A percentile compares a stretch with the other conserved stretches of the same genome.
Evolutionary conservation across 805 yeast genomes (phyloP).

Genomic region (Saturnispora sekii): DNA sequence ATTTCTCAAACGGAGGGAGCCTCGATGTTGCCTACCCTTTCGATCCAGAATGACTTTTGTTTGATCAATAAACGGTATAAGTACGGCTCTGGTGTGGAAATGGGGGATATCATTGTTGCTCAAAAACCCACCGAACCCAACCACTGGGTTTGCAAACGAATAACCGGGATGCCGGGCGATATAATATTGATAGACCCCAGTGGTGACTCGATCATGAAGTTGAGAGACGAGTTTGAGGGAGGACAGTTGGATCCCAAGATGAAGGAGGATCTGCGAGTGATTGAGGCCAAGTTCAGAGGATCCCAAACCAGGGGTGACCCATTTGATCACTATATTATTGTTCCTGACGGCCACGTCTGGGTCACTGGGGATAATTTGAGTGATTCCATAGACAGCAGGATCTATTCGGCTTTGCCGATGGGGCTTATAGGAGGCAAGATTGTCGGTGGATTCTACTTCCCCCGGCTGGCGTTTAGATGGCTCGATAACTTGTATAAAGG

Average conservation of each 20-base stretch:
- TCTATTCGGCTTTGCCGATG: conserved; percentile 84
- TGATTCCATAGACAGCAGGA: conserved; percentile 80
- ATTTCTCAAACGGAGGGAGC: conserved; percentile 71
- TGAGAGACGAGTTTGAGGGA: conserved; percentile 7
- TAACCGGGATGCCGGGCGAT: conserved; percentile 96
- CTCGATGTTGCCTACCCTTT: conserved; percentile 89
- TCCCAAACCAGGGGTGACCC: conserved; percentile 18
- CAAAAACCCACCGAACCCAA: conserved; percentile 82
- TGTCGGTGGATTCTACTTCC: conserved; percentile 54
- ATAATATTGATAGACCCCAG: conserved; percentile 73
- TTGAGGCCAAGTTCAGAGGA: conserved; percentile 2
- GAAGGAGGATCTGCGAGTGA: conserved; percentile 1
- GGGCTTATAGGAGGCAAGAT: conserved; percentile 83
- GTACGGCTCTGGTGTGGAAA: conserved; percentile 52
- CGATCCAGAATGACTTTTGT: conserved; percentile 66
- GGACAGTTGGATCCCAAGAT: background rate
- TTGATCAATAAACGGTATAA: conserved; percentile 58
- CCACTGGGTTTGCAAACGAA: conserved; percentile 82
- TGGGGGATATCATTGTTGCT: conserved; percentile 87
- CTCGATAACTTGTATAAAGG: conserved; percentile 41
- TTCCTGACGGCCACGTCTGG: conserved; percentile 96
- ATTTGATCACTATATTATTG: conserved; percentile 49
- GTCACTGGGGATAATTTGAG: conserved; percentile 90
- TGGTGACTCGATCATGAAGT: conserved; percentile 34
- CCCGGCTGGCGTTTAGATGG: conserved; percentile 40